Evolutionary conservation across 129 eudicot genomes (phyloP).

Genomic region (Cynara cardunculus): DNA sequence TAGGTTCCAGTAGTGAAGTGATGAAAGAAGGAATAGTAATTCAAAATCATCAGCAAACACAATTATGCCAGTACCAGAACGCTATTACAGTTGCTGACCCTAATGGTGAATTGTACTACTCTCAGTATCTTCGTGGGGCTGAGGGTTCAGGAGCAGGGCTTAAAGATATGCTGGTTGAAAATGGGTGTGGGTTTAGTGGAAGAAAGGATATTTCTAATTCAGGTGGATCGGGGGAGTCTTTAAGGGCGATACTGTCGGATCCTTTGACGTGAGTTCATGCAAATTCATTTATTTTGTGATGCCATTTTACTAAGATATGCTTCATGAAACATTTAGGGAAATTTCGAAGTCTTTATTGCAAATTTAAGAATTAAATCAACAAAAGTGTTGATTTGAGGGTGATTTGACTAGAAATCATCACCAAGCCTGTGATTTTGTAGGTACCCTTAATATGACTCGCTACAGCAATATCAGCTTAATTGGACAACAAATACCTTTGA

Average conservation of each 20-base stretch:
- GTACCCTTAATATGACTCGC: not conserved
- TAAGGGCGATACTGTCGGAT: slow-evolving; percentile 74
- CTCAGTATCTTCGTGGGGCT: slow-evolving; percentile 47
- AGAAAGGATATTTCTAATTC: slow-evolving; percentile 49
- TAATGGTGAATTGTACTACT: slow-evolving; percentile 52
- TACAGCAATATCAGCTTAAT: not conserved
- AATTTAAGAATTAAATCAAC: not conserved
- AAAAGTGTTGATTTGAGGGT: not conserved
- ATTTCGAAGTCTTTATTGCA: not conserved
- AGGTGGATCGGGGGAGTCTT: slow-evolving; percentile 67
- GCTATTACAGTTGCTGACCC: slow-evolving; percentile 49
- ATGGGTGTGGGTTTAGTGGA: slow-evolving; percentile 73
- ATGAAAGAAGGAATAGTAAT: slow-evolving; percentile 40
- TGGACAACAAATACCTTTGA: not conserved
- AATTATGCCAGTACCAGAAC: slow-evolving; percentile 37
- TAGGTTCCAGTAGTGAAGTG: slow-evolving; percentile 30
- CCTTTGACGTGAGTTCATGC: slow-evolving; percentile 67
- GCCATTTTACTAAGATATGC: not conserved
- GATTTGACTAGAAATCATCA: not conserved
- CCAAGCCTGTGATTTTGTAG: not conserved
- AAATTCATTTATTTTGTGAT: not conserved
- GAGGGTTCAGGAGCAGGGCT: slow-evolving; percentile 59
- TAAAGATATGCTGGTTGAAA: slow-evolving; percentile 55
- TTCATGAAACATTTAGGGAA: not conserved
- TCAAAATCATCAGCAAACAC: slow-evolving; percentile 38